Base-by-base conservation (phyloP, 495 filamentous ascomycete genomes). In the Hypomontagnella submonticulosa region DNA sequence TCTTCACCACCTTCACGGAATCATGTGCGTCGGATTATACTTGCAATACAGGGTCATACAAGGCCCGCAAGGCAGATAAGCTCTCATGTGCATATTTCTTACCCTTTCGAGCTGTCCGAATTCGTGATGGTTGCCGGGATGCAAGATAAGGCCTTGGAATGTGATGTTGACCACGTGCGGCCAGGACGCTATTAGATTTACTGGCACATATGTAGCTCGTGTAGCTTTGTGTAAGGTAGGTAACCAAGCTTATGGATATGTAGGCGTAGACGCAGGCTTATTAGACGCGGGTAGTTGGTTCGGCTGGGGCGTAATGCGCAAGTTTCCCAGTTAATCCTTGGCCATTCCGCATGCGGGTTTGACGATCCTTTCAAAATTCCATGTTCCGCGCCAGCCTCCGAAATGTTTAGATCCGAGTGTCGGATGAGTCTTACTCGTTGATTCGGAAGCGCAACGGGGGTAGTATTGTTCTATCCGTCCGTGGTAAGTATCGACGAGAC, bases 131-230 rank as follows among this genome's bases (percentile, higher is more conserved):
- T 63, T 64, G 47, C 59, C 53, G 51, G 62, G 19, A 61, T 66
- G 61, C 62, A 41, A 73, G 68, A 73, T 73, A 73, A 73, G 67
- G 65, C 23, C 68, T 71, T 71, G 68, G 71, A 71, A 73, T 73
- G 64, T 61, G 64, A 65, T 71, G 56, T 33, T 27, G 43, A 32
- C 68, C 71, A 73, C 71, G 71, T 71, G 71, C 71, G 64, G 20
- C 47, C 33, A 56, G 46, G 48, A 42, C 42, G 46, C 58, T 20
- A 53, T 55, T 52, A n/a, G 43, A 60, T 64, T 64, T 18, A 56
- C 47, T 67, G 51, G 64, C 58, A 66, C 42, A 46, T 57, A 61
- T 20, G 30, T 38, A 52, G 2, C 23, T 6, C 6, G 23, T 37
- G 23, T 15, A 59, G 20, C 15, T 51, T n/a, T 51, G 9, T 15